Base-by-base conservation (phyloP, 345 rosid genomes). In the Dipteronia sinensis region DNA sequence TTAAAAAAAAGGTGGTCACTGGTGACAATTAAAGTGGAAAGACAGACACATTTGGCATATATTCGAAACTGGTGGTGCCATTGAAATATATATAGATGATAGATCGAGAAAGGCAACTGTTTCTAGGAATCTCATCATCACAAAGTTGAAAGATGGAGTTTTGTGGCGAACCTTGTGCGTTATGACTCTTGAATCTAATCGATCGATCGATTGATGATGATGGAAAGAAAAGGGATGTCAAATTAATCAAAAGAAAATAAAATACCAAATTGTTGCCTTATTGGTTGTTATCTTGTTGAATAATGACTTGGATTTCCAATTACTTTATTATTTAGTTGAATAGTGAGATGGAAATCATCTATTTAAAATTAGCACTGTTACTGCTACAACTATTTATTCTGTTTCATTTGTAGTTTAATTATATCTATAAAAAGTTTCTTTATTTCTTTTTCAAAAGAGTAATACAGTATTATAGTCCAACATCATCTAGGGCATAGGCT, bases 131-230 rank as follows among this genome's bases (percentile, higher is more conserved):
- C 89, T 89, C 83, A 92, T 92, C 85, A 88, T 86, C 81, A 82
- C 88, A 85, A 82, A 75, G 89, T 84, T 70, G 95, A 85, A 86
- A 86, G 76, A 71, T 68, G 80, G 66, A 78, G 84, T 85, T 92
- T 82, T 90, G 93, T 89, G 97, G 97, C 93, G 89, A 92, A 88
- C 90, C 91, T 89, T 81, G 86, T 85, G 89, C 86, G 83, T 82
- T 76, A 72, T 55, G 89, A 86, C 82, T 68, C 38, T 82, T 84
- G 85, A 77, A 80, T 83, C 81, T 78, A 86, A 22, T 53, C 58
- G 27, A 58, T 58, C 25, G 63, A 58, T 58, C 0, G n/a, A 15
- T 58, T 20, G 63, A 58, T 58, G 63, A 58, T 6, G 22, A 81
- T 65, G 77, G 22, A 59, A 59, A 59, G 64, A 61, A 27, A 5